phyloP scores from a whole-genome alignment of 1,284 basidiomycete genomes.

The Afroboletus lepidellus region DNA sequence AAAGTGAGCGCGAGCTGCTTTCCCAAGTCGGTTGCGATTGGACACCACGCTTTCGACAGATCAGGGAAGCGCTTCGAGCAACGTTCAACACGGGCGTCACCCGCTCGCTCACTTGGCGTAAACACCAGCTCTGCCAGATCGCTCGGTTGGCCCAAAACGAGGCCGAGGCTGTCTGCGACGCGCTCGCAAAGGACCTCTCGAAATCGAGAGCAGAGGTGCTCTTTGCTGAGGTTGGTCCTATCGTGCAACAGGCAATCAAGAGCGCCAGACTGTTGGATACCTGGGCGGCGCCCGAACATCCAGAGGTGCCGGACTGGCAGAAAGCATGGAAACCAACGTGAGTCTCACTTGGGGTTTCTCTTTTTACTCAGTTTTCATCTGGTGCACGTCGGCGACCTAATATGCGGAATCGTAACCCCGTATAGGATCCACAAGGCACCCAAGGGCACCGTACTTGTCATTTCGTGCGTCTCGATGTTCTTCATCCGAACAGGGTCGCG shows the following conservation, averaged over 20 bases:
- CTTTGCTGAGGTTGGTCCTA: constrained; percentile 20
- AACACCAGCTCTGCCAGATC: constrained; percentile 34
- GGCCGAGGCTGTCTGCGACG: constrained; percentile 26
- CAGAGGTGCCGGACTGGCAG: constrained; percentile 23
- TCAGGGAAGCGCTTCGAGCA: constrained; percentile 24
- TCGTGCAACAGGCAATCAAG: constrained; percentile 19
- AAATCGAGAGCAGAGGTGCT: constrained; percentile 31
- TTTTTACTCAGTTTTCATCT: too few relatives aligned
- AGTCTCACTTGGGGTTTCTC: constrained; percentile 2
- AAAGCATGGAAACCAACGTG: constrained; percentile 33
- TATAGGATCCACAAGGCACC: constrained; percentile 64
- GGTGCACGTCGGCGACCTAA: neutral
- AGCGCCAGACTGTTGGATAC: constrained; percentile 24
- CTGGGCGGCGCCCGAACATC: constrained; percentile 30
- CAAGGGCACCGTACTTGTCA: constrained; percentile 72
- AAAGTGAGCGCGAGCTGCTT: constrained; percentile 16
- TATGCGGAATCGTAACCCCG: neutral
- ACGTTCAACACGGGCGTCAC: constrained; percentile 28
- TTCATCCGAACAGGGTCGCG: too few relatives aligned
- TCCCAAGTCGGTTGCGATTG: neutral
- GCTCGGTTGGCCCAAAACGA: constrained; percentile 33
- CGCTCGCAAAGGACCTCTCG: constrained; percentile 28
- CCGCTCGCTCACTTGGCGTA: constrained; percentile 29
- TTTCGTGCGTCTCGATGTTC: constrained; percentile 44
- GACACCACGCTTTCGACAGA: constrained; percentile 8